These are phyloP conservation scores for Fraxinus platypoda DNA, from an alignment of 305 asterid genomes.

Conservation along the genomic window DNA sequence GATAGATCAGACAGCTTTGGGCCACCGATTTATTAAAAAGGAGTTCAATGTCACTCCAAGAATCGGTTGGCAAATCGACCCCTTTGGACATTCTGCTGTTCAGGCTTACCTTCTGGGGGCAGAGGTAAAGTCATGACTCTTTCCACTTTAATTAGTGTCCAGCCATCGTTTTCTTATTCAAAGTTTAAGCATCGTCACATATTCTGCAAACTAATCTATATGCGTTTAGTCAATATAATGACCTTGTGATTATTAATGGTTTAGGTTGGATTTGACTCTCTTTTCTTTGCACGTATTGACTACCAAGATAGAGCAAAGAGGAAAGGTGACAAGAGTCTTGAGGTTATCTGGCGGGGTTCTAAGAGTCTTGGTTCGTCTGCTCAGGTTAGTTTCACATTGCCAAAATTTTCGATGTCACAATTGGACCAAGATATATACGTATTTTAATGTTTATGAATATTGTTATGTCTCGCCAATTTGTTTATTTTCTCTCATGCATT, in stretches of 20 bases:
- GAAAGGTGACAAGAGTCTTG: slow-evolving; percentile 74
- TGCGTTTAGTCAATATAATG: slow-evolving; percentile 14
- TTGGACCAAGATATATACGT: not conserved
- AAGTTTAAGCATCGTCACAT: not conserved
- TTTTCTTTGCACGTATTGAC: slow-evolving; percentile 93
- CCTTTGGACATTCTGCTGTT: slow-evolving; percentile 99
- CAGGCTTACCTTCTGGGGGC: slow-evolving; percentile 98
- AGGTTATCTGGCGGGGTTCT: slow-evolving; percentile 93
- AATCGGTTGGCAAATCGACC: slow-evolving; percentile 99
- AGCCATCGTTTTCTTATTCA: not conserved
- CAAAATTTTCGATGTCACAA: slow-evolving; percentile 2
- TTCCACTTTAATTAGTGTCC: not conserved
- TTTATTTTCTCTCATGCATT: slow-evolving; percentile 8
- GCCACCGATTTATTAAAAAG: slow-evolving; percentile 71
- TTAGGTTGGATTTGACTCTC: slow-evolving; percentile 96
- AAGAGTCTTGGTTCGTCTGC: slow-evolving; percentile 77
- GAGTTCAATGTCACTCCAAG: slow-evolving; percentile 86
- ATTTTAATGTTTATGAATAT: not conserved
- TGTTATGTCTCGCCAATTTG: not conserved
- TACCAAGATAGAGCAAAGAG: slow-evolving; percentile 96
- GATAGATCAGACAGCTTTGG: slow-evolving; percentile 96
- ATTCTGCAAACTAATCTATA: not conserved
- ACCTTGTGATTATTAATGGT: slow-evolving; percentile 18
- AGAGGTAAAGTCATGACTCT: slow-evolving; percentile 50
- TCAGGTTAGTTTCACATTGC: slow-evolving; percentile 50